These are phyloP conservation scores for Austropuccinia psidii DNA, from an alignment of 1,284 basidiomycete genomes.

Conservation along the genomic window DNA sequence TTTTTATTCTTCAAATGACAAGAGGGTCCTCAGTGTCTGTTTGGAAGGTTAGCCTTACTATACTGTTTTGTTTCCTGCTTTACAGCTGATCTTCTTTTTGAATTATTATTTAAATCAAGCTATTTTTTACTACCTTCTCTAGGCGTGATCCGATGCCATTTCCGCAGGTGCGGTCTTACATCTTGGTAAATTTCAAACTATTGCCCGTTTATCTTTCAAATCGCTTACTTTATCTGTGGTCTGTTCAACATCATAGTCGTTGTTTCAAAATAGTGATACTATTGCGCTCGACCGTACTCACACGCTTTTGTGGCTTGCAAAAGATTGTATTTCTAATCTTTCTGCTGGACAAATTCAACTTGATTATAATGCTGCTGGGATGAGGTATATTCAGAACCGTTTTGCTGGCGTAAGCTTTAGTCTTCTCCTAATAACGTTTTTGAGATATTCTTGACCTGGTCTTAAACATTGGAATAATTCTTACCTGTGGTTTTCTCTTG, in stretches of 20 bases:
- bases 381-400: background rate
- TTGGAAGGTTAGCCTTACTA: constrained; percentile 16
- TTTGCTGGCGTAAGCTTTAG: constrained; percentile 17
- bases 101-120: background rate
- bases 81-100: background rate
- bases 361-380: background rate
- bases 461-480: background rate
- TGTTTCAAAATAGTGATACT: constrained; percentile 19
- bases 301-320: constrained; percentile 15
- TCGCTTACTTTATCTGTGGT: background rate
- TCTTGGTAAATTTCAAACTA: constrained; percentile 2
- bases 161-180: constrained; percentile 20
- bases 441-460: background rate
- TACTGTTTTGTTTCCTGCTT: background rate
- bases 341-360: background rate
- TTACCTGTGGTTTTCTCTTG: background rate
- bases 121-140: constrained; percentile 14
- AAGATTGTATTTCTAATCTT: constrained; percentile 12
- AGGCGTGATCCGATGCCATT: background rate
- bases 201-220: background rate
- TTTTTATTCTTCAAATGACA: background rate
- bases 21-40: constrained; percentile 1
- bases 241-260: background rate
- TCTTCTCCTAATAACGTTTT: no score
- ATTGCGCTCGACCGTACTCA: constrained; percentile 9